Evolutionary conservation across 1,139 yeast genomes (phyloP), one percentile per base, ranked within the genome.

Genomic region (Saccharomyces pastorianus): DNA sequence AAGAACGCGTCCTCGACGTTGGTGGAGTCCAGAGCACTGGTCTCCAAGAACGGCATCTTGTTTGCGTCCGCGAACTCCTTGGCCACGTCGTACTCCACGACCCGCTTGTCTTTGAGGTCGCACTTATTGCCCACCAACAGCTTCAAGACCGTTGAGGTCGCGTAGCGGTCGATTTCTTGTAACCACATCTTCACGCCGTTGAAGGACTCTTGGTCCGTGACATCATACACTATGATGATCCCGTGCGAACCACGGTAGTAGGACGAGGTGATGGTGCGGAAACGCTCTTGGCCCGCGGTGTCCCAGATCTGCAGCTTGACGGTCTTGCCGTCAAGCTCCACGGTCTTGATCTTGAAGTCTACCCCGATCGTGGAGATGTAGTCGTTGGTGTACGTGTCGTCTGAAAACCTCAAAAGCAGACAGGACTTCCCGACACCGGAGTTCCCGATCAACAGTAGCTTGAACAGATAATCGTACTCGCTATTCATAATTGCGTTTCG

Each of bases 231-330:
- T 64, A 93, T 93, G 67, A 93, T 93, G 72, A 93, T 93, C 59
- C 99, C 99, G 68, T 91, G 98, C 26, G 99, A 97, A 53, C 99
- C 99, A 71, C 99, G 85, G 78, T 93, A 93, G 76, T 95, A 93
- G 11, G 98, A 89, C 13, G 97, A 88, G 9, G 99, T 95, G 75
- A 93, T 93, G 55, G 99, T 93, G 76, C 98, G 84, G 77, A 93
- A 93, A 65, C 99, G 80, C 73, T 93, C 99, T 76, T 93, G 99
- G 47, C 99, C 99, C 7, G 99, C 99, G 53, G 99, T 93, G 71
- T 93, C 99, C 99, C 99, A 93, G 70, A 93, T 91, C 75, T 93
- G 99, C 67, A 95, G 80, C 76, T 93, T 93, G 71, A 93, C 95
- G 55, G 96, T 90, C 77, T 93, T 93, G 61, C 98, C 99, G 64